These are phyloP conservation scores for Starmerella scarabaei DNA, from an alignment of 805 yeast species.

Conservation along the genomic window DNA sequence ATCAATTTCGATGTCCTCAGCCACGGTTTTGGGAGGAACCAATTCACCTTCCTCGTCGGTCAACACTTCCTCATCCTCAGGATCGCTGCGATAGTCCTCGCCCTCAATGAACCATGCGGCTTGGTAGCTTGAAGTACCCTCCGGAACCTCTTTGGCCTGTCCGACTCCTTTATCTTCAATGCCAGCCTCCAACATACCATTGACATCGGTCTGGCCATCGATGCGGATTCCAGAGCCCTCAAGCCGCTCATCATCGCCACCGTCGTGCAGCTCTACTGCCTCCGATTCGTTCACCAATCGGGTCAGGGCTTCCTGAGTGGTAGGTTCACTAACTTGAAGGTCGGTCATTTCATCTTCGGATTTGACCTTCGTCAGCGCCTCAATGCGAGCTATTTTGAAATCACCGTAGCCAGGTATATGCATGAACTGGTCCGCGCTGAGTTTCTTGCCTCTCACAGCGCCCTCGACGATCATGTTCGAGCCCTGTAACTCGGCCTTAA, in stretches of 20 bases:
- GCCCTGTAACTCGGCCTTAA: constrained; percentile 36
- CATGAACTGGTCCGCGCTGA: constrained; percentile 61
- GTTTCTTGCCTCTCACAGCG: constrained; percentile 60
- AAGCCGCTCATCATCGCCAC: constrained; percentile 24
- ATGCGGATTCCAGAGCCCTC: constrained; percentile 37
- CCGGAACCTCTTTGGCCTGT: constrained; percentile 37
- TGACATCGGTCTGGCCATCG: constrained; percentile 44
- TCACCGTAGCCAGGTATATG: constrained; percentile 89
- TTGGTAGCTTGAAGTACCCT: constrained; percentile 66
- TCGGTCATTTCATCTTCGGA: constrained; percentile 1
- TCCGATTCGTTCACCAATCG: constrained; percentile 20
- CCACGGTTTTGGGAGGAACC: constrained; percentile 11
- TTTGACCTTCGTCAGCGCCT: constrained; percentile 6
- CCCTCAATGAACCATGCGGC: constrained; percentile 51
- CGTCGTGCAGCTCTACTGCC: constrained; percentile 20
- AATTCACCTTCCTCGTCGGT: constrained; percentile 24
- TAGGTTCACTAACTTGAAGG: constrained; percentile 22
- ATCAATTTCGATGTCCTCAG: constrained; percentile 31
- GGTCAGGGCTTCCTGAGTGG: constrained; percentile 25
- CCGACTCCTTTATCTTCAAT: constrained; percentile 24
- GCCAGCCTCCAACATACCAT: constrained; percentile 25
- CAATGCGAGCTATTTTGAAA: constrained; percentile 55
- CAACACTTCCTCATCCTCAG: constrained; percentile 25
- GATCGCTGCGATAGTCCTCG: constrained; percentile 33
- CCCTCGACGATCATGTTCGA: constrained; percentile 56